These are phyloP conservation scores for Acorus calamus DNA, from an alignment of 106 monocot genomes.

Conservation along the genomic window DNA sequence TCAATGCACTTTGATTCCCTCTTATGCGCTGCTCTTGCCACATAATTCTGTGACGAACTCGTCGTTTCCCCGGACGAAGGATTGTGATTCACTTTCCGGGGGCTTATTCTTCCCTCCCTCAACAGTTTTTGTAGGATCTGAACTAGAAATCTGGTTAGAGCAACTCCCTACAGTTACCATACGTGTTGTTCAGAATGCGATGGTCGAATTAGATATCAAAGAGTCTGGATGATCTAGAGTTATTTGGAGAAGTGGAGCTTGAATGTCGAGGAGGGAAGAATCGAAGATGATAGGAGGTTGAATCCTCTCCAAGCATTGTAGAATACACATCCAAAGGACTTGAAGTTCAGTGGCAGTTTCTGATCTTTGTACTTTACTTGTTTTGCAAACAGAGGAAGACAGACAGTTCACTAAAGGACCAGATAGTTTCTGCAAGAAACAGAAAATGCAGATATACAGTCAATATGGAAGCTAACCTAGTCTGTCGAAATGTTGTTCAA, in stretches of 20 bases:
- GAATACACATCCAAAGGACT: constrained; percentile 24
- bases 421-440: constrained; percentile 26
- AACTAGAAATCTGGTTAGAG: constrained; percentile 19
- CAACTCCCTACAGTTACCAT: constrained; percentile 8
- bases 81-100: not conserved
- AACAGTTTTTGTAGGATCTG: constrained; percentile 21
- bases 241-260: constrained; percentile 24
- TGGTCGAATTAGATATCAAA: constrained; percentile 23
- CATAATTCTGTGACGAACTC: constrained; percentile 6
- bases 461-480: not conserved
- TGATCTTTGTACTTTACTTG: constrained; percentile 9
- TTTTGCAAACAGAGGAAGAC: constrained; percentile 10
- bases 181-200: constrained; percentile 36
- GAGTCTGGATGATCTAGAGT: constrained; percentile 34
- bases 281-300: constrained; percentile 26
- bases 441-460: not conserved
- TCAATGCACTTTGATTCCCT: not conserved
- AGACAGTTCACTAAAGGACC: constrained; percentile 26
- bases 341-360: constrained; percentile 16
- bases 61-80: not conserved
- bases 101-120: constrained; percentile 14
- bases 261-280: constrained; percentile 20
- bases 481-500: no score
- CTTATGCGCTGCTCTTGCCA: not conserved
- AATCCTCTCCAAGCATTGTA: constrained; percentile 24